These are phyloP conservation scores for Trypanosoma mega DNA, from an alignment of 208 protist species.

Conservation along the genomic window DNA sequence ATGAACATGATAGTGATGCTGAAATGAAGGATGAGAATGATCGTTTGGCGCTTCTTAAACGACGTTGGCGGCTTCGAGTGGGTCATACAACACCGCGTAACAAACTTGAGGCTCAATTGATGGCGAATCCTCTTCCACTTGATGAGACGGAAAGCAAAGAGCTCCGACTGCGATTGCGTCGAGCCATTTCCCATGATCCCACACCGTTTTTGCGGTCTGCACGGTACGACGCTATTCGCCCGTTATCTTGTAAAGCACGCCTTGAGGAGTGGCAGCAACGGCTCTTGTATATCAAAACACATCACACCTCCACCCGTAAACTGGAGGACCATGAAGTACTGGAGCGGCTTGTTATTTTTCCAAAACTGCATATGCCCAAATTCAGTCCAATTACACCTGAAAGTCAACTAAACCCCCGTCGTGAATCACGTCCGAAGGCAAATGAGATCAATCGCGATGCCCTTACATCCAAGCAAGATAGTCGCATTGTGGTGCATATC, in stretches of 20 bases:
- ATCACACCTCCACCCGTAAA: constrained; percentile 25
- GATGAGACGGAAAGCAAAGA: constrained; percentile 35
- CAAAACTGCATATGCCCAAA: constrained; percentile 45
- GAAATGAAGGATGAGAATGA: constrained; percentile 15
- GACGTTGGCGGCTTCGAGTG: constrained; percentile 53
- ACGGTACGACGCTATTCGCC: no score
- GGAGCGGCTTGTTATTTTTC: constrained; percentile 56
- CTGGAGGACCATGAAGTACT: constrained; percentile 64
- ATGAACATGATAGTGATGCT: constrained; percentile 13
- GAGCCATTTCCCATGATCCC: constrained; percentile 24
- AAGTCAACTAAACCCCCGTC: constrained; percentile 77
- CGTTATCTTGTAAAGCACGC: no score
- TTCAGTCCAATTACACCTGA: constrained; percentile 45
- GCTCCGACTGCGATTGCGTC: constrained; percentile 29
- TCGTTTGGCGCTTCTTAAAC: constrained; percentile 48
- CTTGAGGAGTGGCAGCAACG: constrained; percentile 82
- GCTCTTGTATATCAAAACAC: constrained; percentile 41
- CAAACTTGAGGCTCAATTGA: constrained; percentile 48
- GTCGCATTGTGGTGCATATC: constrained; percentile 73
- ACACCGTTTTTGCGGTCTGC: no score
- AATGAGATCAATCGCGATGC: constrained; percentile 65
- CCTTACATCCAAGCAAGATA: constrained; percentile 52
- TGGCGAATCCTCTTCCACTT: constrained; percentile 55
- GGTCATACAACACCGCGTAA: constrained; percentile 29
- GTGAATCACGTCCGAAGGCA: constrained; percentile 56